Conservation (phyloP, 176 grass and related monocot species). For the Triticum urartu region DNA sequence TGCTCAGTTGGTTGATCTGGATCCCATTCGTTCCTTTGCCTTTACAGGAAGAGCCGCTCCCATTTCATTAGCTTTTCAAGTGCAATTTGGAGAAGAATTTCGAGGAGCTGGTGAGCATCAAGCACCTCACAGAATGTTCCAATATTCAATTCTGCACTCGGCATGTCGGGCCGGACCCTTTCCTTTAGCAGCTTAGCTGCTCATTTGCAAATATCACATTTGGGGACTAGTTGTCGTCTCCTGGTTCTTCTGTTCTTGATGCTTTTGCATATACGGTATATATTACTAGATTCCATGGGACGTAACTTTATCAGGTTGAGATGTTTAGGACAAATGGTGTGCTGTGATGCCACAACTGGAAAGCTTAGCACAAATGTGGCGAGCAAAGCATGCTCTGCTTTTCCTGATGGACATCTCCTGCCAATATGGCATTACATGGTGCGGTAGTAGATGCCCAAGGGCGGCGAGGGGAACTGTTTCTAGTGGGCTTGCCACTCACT, state of each 20-base stretch:
- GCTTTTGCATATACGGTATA: constrained; percentile 38
- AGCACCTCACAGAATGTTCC: constrained; percentile 30
- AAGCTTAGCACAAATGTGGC: constrained; percentile 29
- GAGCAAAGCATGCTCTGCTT: constrained; percentile 25
- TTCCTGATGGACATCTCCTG: constrained; percentile 8
- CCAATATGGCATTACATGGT: constrained; percentile 24
- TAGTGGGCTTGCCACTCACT: constrained; percentile 41
- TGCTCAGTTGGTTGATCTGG: constrained; percentile 19
- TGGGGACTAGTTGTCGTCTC: constrained; percentile 18
- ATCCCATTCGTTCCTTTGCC: constrained; percentile 26
- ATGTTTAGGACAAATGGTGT: constrained; percentile 37
- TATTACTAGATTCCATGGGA: constrained; percentile 28
- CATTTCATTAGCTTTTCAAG: constrained; percentile 3
- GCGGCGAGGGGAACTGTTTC: neutral
- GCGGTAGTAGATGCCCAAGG: neutral
- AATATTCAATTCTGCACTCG: constrained; percentile 20
- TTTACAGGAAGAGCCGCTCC: constrained; percentile 2
- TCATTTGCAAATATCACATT: constrained; percentile 19
- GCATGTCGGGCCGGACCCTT: constrained; percentile 1
- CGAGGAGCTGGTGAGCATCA: constrained; percentile 5
- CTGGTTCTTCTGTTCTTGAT: constrained; percentile 19
- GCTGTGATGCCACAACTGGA: constrained; percentile 21
- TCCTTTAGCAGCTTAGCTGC: neutral
- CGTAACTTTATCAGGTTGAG: constrained; percentile 10
- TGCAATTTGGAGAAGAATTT: constrained; percentile 27